Conservation (phyloP, 768 basidiomycete species). For the Boletus rubroflammeus region DNA sequence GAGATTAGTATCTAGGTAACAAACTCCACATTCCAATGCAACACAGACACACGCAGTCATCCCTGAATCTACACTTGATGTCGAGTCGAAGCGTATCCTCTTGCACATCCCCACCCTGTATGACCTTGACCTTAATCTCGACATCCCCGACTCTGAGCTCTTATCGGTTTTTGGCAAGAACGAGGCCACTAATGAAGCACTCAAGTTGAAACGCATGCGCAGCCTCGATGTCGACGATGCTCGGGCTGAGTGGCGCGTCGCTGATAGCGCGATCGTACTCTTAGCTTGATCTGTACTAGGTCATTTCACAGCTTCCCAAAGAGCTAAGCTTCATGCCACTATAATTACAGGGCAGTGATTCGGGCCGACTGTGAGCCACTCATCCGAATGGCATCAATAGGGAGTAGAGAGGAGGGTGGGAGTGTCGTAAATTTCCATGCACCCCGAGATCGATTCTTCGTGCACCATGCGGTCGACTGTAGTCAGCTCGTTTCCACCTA, state of each 20-base stretch:
- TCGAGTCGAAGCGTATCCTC: conserved; percentile 60
- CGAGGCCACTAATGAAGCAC: conserved; percentile 24
- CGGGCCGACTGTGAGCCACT: not conserved
- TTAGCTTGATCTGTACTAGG: conserved; percentile 29
- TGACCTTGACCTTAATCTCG: conserved; percentile 55
- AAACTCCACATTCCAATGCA: not conserved
- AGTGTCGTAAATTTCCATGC: conserved; percentile 2
- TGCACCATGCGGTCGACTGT: not conserved
- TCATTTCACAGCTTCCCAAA: not conserved
- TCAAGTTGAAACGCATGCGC: conserved; percentile 55
- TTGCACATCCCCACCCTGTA: conserved; percentile 47
- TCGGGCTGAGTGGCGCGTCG: conserved; percentile 65
- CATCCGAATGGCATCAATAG: not conserved
- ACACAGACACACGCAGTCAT: conserved; percentile 47
- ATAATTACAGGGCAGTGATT: conserved; percentile 4
- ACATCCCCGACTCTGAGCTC: conserved; percentile 54
- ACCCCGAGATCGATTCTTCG: not conserved
- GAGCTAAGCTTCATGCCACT: not conserved
- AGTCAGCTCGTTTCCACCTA: not conserved
- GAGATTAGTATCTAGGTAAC: conserved; percentile 9
- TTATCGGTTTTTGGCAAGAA: conserved; percentile 22
- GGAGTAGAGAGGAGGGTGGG: not conserved
- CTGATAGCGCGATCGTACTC: conserved; percentile 47
- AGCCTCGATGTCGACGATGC: conserved; percentile 61
- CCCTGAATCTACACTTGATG: conserved; percentile 50